Evolutionary conservation across 176 grass and related monocot genomes (phyloP), one percentile per base, ranked within the genome.

Genomic region (Ensete glaucum): DNA sequence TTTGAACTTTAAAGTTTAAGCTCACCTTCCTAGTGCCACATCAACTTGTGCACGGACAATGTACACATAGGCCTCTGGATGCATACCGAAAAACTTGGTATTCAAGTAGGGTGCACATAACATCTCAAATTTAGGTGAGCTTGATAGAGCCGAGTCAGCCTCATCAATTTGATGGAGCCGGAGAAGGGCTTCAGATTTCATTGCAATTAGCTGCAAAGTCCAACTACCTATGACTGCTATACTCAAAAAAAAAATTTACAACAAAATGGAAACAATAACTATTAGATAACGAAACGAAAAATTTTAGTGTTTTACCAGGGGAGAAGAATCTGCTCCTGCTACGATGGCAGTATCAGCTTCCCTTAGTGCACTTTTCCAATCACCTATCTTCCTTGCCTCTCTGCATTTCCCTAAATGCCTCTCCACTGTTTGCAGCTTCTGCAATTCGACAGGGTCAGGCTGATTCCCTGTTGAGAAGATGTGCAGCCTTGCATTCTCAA

Each of bases 351-450:
- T 54, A 16, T 75, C 73, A 75, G 73, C 73, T 48, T 59, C 54
- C 73, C 73, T 75, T 11, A 75, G 29, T 75, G 73, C 73, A 34
- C 54, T 59, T 43, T 75, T 75, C 73, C 73, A 75, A 58, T 75
- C 73, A 49, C 25, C 54, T 1, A 75, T 48, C 54, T 59, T 75
- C 55, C 73, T 75, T n/a, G 26, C 54, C n/a, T 75, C 54, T 2
- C 6, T 5, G 11, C 24, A 75, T 75, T 49, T 75, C 7, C 54
- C 26, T 4, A 75, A 19, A 75, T 75, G 73, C 23, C 26, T 60
- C 25, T 75, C 73, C 25, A 75, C 26, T 21, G 14, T 26, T 75
- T 75, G 53, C 25, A 60, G 53, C 54, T 49, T 75, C 16, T 75
- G 24, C 26, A 75, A 60, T 58, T 75, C 73, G 2, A 19, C n/a